Evolutionary conservation across 352 stramenopile genomes (phyloP), one percentile per base, ranked within the genome.

Genomic region (Phytophthora sp.): DNA sequence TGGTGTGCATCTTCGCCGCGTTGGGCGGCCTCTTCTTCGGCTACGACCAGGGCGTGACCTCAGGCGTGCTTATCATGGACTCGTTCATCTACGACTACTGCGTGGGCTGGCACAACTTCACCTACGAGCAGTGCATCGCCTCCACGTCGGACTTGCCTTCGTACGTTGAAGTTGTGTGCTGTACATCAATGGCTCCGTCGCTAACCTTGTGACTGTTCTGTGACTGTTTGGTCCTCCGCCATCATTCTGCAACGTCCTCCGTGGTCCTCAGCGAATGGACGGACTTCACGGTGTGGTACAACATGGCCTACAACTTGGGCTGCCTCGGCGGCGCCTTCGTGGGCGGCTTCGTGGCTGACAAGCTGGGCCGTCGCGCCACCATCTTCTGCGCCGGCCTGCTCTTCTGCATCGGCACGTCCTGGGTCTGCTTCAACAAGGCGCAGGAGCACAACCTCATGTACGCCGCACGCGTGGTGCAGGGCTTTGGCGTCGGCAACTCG

Each of bases 381-480:
- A 71, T 74, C 54, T 74, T 74, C 50, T 32, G 8, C 0, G 66
- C 66, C 21, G 66, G 66, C 13, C 2, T 70, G 30, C 56, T 74
- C 24, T 74, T 65, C 56, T 65, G 56, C 46, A 39, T 53, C 56
- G 56, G 56, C 30, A 65, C 56, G 37, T 56, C 56, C n/a, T 67
- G 64, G 59, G 54, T 74, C 7, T 50, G 48, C 27, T 52, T 68
- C 55, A 69, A 57, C 32, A 53, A 54, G 23, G 38, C 59, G 7
- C 23, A 50, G 12, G 48, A 46, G 41, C 66, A 72, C 43, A 34
- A 31, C 26, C 28, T 56, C 21, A 46, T 65, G 43, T 55, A 62
- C 31, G 34, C 24, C 30, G 66, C 54, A 2, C 61, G 66, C 18
- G 21, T 72, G 23, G 20, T 72, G 7, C 62, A 67, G 38, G 66